Base-by-base conservation (phyloP, 176 grass and related monocot genomes). In the Oryza coarctata region DNA sequence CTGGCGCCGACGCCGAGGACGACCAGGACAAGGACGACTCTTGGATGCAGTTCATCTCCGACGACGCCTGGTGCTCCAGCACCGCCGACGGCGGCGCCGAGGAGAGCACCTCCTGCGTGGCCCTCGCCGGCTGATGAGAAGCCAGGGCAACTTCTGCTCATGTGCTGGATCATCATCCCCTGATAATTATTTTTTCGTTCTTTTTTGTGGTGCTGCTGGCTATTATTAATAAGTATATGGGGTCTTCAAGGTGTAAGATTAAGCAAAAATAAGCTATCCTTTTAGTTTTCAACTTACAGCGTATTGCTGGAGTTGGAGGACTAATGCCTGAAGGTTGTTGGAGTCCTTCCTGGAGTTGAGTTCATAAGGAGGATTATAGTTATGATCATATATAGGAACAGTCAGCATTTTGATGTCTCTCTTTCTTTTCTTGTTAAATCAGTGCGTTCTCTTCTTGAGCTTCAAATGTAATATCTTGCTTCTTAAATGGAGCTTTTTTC, bases 11-110 rank as follows among this genome's bases (percentile, higher is more conserved):
- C 25, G 87, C 82, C 14, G 86, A 88, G 2, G 93, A 92, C 1
- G 85, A 93, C 7, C 79, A 84, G 0, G 90, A 88, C 55, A 93
- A 93, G 77, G 94, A 97, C 0, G 94, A 97, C 9, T 88, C 88
- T 6, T 97, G 94, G 94, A 97, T 97, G 94, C 89, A 97, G 70
- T 97, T 97, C 78, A 94, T 97, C 63, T 93, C 88, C 4, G 91
- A 97, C 13, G 94, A 97, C 60, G 94, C 94, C 1, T 97, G 91
- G 91, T 93, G 86, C 84, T 85, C 88, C 22, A 89, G 80, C 87
- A 41, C 79, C 43, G 71, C 80, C 18, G 74, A 79, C n/a, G 91
- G 81, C 1, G 86, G 86, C 6, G 50, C 70, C 5, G 89, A 89
- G 30, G 94, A 93, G 64, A 88, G 86, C 36, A 88, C 88, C 28